These are phyloP conservation scores for Candida sphagnicola DNA, from an alignment of 805 yeast species.

Conservation along the genomic window DNA sequence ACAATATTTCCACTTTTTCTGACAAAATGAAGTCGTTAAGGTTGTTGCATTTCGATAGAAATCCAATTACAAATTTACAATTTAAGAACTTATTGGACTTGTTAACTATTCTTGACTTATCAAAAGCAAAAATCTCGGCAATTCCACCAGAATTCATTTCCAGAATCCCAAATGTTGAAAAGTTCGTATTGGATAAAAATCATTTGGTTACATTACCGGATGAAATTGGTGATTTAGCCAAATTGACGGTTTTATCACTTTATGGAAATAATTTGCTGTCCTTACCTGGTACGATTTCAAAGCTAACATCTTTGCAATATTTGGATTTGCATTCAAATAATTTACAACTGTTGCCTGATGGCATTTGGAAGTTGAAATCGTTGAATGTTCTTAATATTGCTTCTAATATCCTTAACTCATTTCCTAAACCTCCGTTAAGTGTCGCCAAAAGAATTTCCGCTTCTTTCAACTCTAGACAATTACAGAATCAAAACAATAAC, in stretches of 20 bases:
- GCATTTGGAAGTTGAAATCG: constrained; percentile 59
- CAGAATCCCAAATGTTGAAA: constrained; percentile 63
- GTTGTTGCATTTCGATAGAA: constrained; percentile 70
- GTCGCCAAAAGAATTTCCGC: constrained; percentile 31
- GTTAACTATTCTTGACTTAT: constrained; percentile 68
- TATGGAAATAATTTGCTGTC: constrained; percentile 70
- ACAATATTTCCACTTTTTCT: constrained; percentile 66
- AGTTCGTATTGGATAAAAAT: constrained; percentile 73
- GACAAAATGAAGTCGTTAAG: constrained; percentile 60
- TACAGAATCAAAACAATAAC: background rate
- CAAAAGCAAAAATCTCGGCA: constrained; percentile 78
- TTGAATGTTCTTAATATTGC: constrained; percentile 64
- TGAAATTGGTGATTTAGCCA: constrained; percentile 55
- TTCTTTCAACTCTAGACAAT: constrained; percentile 19
- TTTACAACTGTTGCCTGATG: constrained; percentile 62
- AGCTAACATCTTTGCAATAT: constrained; percentile 53
- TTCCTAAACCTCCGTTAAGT: constrained; percentile 49
- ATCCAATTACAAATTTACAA: constrained; percentile 73
- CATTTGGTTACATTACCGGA: constrained; percentile 75
- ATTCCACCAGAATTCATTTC: constrained; percentile 62
- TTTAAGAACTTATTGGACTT: constrained; percentile 52
- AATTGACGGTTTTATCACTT: constrained; percentile 63
- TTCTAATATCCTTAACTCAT: constrained; percentile 60
- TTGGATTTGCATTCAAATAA: constrained; percentile 86
- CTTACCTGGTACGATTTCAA: constrained; percentile 64